Evolutionary conservation across 176 grass and related monocot genomes (phyloP), one percentile per base, ranked within the genome.

Genomic region (Cenchrus americanus): DNA sequence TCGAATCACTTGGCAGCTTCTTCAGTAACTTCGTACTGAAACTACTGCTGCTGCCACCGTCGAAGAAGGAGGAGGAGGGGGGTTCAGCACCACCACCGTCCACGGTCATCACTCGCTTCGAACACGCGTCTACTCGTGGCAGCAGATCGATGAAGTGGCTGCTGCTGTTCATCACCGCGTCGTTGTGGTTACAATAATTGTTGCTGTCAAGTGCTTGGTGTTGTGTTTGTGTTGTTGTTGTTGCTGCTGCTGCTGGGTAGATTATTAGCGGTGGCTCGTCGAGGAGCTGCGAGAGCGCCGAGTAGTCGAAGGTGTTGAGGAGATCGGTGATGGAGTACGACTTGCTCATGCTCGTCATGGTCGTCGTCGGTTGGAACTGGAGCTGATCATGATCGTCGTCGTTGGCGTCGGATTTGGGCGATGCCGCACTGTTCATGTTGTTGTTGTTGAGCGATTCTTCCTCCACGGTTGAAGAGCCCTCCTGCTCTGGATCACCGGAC

Each of bases 271-370:
- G 79, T 52, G 14, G 64, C 34, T 66, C 42, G 6, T 69, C 86
- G 52, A 92, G 83, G 14, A 92, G 26, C 51, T 85, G 86, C 11
- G 90, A 83, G 32, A 89, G 86, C 61, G 46, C 30, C 0, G 84
- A 60, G 84, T 41, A 87, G 69, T 94, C 89, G 10, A 91, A 24
- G 57, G 27, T 76, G 55, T 83, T 82, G 82, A 94, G 64, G 32
- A 94, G 89, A 11, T 92, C 92, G 1, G 91, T 92, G 37, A 92
- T 68, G 21, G 89, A 89, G 78, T 63, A 85, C 0, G 92, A 89
- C 48, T 87, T 87, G 60, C 49, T 79, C 7, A 88, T 77, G 34
- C 34, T 37, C 17, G 10, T 71, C 58, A 12, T 15, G 14, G 41
- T 9, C 44, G 53, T 43, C 7, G 41, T 27, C 27, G 27, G 0